These are phyloP conservation scores for Physcomitrellopsis africana DNA, from an alignment of 225 moss, liverwort and hornwort genomes.

Conservation along the genomic window DNA sequence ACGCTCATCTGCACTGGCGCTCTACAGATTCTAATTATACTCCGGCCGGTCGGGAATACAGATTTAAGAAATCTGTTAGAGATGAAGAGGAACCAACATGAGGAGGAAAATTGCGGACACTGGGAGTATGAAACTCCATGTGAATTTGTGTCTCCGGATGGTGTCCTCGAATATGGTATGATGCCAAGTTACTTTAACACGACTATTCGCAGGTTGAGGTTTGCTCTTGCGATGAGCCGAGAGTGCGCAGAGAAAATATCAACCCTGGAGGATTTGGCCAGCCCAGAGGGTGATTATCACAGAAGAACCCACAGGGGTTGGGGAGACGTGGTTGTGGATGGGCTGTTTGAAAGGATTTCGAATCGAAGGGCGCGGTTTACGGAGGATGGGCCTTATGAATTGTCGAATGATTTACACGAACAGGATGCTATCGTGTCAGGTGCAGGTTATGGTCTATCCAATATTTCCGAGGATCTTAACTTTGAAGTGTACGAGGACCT, in stretches of 20 bases:
- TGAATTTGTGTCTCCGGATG: slow-evolving; percentile 1
- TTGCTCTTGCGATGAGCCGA: slow-evolving; percentile 16
- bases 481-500: slow-evolving; percentile 11
- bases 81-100: slow-evolving; percentile 37
- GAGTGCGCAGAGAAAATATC: slow-evolving; percentile 18
- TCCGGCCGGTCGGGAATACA: background rate
- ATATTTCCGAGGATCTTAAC: background rate
- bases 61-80: background rate
- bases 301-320: background rate
- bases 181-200: slow-evolving; percentile 24
- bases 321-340: background rate
- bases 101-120: slow-evolving; percentile 34
- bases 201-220: slow-evolving; percentile 16
- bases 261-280: slow-evolving; percentile 10
- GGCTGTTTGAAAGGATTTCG: background rate
- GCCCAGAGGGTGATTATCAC: slow-evolving; percentile 9
- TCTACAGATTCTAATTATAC: slow-evolving; percentile 1
- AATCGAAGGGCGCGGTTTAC: background rate
- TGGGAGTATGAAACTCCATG: slow-evolving; percentile 33
- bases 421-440: background rate
- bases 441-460: background rate
- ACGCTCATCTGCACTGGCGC: slow-evolving; percentile 10
- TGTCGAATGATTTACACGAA: background rate
- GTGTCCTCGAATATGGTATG: slow-evolving; percentile 13
- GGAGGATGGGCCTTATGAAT: background rate